A percentile compares a stretch with the other conserved stretches of the same genome.
These are phyloP conservation scores for Casuarina glauca DNA, from an alignment of 306 rosid genomes.

Conservation along the genomic window DNA sequence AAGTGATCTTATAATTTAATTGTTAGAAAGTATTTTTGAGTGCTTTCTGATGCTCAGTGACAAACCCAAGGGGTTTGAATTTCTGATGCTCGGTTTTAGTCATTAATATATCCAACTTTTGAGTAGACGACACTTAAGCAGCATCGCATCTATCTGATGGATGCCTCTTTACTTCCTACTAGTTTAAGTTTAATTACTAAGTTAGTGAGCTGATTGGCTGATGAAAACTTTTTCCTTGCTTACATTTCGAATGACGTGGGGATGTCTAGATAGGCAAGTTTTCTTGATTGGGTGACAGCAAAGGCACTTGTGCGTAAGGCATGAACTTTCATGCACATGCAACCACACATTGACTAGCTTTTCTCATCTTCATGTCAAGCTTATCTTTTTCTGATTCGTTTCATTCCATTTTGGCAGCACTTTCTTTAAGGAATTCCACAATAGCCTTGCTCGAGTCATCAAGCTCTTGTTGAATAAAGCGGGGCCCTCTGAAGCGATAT, in stretches of 20 bases:
- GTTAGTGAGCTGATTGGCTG: constrained; percentile 33
- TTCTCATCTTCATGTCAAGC: constrained; percentile 33
- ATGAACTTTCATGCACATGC: constrained; percentile 36
- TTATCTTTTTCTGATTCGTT: constrained; percentile 35
- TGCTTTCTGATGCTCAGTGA: background rate
- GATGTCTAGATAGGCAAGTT: constrained; percentile 20
- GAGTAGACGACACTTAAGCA: background rate
- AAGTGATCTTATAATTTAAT: constrained; percentile 13
- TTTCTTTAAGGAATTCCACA: constrained; percentile 77
- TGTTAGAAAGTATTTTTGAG: background rate
- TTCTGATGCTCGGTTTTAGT: constrained; percentile 8
- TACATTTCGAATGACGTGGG: constrained; percentile 34
- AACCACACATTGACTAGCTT: constrained; percentile 30
- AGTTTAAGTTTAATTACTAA: constrained; percentile 5
- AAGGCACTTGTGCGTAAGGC: constrained; percentile 26
- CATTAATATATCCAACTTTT: constrained; percentile 3
- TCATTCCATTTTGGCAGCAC: constrained; percentile 64
- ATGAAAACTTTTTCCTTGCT: constrained; percentile 27
- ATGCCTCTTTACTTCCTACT: constrained; percentile 18
- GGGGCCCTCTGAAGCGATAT: constrained; percentile 59
- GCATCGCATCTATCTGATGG: constrained; percentile 27
- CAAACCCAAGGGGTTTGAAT: constrained; percentile 9
- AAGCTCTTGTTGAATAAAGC: constrained; percentile 49
- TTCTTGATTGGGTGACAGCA: constrained; percentile 33
- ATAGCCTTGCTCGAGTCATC: constrained; percentile 61